Percentiles rank a stretch among this genome's conserved stretches.
phyloP scores from a whole-genome alignment of 768 basidiomycete genomes.

The Coprinopsis marcescibilis region DNA sequence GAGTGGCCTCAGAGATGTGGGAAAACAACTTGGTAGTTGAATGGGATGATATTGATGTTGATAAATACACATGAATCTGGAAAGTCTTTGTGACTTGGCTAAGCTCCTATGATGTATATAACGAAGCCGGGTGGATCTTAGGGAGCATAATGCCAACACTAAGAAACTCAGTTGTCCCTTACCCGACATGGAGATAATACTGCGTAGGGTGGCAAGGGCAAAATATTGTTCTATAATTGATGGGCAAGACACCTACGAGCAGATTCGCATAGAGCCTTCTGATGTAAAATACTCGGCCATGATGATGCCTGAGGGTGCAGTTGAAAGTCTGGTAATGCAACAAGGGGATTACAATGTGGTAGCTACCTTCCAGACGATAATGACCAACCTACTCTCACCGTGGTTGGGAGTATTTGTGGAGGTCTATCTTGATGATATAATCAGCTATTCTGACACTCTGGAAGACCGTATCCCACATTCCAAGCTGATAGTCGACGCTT shows the following conservation, averaged over 20 bases:
- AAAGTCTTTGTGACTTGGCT: too few species aligned
- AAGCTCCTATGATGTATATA: conserved; percentile 28
- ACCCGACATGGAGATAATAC: conserved; percentile 35
- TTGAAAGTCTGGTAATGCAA: conserved; percentile 32
- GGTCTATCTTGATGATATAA: conserved; percentile 13
- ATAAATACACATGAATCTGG: too few species aligned
- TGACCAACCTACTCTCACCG: conserved; percentile 17
- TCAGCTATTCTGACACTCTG: conserved; percentile 17
- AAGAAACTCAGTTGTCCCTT: conserved; percentile 29
- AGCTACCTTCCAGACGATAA: conserved; percentile 30
- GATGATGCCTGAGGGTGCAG: conserved; percentile 27
- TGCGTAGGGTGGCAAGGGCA: conserved; percentile 23
- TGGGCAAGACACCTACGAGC: conserved; percentile 36
- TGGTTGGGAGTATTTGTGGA: conserved; percentile 9
- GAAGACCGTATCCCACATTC: conserved; percentile 26
- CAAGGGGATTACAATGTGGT: conserved; percentile 20
- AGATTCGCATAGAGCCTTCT: conserved; percentile 26
- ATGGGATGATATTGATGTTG: too few species aligned
- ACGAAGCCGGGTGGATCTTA: conserved; percentile 25
- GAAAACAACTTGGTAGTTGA: too few species aligned
- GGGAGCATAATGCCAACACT: conserved; percentile 32
- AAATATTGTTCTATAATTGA: conserved; percentile 30
- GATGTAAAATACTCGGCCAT: conserved; percentile 23
- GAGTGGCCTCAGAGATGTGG: too few species aligned
- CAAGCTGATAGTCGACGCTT: conserved; percentile 16